Evolutionary conservation across 441 rosid species (phyloP).

Genomic region (Isatis lusitanica): DNA sequence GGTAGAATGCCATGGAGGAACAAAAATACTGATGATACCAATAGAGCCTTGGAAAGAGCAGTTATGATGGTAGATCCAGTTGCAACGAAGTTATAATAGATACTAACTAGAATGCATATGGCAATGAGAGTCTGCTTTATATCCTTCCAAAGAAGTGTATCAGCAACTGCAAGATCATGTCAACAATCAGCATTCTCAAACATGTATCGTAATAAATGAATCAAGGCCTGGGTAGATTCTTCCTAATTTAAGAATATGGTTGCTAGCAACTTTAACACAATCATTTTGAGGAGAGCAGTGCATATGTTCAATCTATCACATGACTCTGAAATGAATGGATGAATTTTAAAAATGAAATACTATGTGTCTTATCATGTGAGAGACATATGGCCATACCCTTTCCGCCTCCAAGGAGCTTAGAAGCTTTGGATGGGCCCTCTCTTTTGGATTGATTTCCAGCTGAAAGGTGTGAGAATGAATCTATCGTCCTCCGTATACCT

Average conservation of each 20-base stretch:
- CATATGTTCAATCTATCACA: not conserved
- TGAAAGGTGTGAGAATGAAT: slow-evolving; percentile 66
- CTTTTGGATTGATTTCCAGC: slow-evolving; percentile 55
- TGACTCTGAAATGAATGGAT: not conserved
- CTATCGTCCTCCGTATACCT: slow-evolving; percentile 68
- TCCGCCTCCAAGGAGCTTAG: slow-evolving; percentile 71
- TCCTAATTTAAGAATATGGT: not conserved
- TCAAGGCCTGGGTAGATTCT: not conserved
- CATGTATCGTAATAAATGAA: not conserved
- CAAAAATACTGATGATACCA: slow-evolving; percentile 54
- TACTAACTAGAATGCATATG: slow-evolving; percentile 52
- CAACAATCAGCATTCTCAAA: slow-evolving; percentile 2
- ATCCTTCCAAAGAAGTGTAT: slow-evolving; percentile 79
- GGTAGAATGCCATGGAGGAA: slow-evolving; percentile 75
- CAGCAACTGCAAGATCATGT: slow-evolving; percentile 65
- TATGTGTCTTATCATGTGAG: not conserved
- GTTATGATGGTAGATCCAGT: slow-evolving; percentile 57
- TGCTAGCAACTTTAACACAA: slow-evolving; percentile 8
- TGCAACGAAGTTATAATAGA: slow-evolving; percentile 70
- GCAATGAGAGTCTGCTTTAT: slow-evolving; percentile 51
- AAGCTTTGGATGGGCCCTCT: slow-evolving; percentile 84
- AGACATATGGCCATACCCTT: slow-evolving; percentile 48
- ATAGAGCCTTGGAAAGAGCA: slow-evolving; percentile 60
- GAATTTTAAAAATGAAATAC: not conserved
- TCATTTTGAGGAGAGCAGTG: not conserved